phyloP scores from a whole-genome alignment of 129 eudicot species.

The Pittosporum tobira region DNA sequence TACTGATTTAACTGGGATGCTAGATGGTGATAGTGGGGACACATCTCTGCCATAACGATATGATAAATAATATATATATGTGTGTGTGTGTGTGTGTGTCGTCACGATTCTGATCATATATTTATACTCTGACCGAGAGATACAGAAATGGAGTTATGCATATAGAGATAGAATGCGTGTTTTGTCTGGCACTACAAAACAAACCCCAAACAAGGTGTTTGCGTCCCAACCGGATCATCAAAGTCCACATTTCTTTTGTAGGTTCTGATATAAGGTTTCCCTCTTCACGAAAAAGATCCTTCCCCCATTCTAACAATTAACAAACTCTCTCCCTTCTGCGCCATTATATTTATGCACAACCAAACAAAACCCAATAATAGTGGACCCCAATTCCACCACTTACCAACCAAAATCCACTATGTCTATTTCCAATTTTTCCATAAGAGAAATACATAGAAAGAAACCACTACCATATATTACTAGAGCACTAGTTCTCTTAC shows the following conservation, averaged over 20 bases:
- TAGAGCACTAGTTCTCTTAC: too few species aligned
- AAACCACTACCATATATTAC: slow-evolving; percentile 1
- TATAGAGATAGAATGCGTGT: neutral
- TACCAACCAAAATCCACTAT: slow-evolving; percentile 23
- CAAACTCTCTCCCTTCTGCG: neutral
- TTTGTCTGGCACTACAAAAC: neutral
- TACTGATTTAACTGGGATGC: neutral
- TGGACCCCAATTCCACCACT: neutral
- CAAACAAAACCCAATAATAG: too few species aligned
- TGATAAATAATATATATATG: neutral
- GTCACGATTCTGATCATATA: slow-evolving; percentile 1
- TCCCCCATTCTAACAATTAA: neutral
- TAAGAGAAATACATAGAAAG: neutral
- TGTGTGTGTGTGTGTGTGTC: too few species aligned
- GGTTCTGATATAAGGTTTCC: slow-evolving; percentile 20
- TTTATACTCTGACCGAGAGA: neutral
- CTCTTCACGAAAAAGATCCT: slow-evolving; percentile 18
- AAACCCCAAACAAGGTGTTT: neutral
- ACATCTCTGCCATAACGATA: neutral
- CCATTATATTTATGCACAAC: neutral
- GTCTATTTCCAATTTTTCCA: neutral
- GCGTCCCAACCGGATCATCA: neutral
- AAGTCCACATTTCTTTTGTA: slow-evolving; percentile 18
- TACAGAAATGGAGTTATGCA: too few species aligned
- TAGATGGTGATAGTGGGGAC: neutral